These are phyloP conservation scores for Alternaria viburni DNA, from an alignment of 2,329 filamentous ascomycete genomes.

Conservation along the genomic window DNA sequence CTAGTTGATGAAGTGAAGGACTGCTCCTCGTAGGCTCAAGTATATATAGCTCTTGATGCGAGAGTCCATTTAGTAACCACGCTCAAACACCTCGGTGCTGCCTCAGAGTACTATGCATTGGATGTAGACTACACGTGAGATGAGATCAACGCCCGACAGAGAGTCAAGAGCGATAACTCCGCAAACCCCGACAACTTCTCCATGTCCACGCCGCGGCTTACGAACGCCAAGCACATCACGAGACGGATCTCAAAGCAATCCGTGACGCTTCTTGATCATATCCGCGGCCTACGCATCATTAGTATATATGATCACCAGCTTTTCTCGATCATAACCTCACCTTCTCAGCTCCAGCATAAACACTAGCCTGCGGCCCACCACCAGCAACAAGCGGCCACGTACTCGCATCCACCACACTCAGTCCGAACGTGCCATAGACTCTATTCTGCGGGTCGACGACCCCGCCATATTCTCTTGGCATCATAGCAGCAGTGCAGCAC, in stretches of 20 bases:
- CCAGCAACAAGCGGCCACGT: slow-evolving; percentile 25
- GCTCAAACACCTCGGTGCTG: neutral
- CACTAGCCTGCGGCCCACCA: slow-evolving; percentile 19
- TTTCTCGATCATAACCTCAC: slow-evolving; percentile 1
- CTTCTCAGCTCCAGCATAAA: slow-evolving; percentile 30
- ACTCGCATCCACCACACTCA: slow-evolving; percentile 37
- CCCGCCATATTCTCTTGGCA: slow-evolving; percentile 20
- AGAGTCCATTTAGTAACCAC: neutral
- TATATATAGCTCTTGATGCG: neutral
- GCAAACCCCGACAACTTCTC: slow-evolving; percentile 26
- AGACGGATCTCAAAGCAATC: neutral
- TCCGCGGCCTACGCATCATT: neutral
- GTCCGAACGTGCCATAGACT: slow-evolving; percentile 25
- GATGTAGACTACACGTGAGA: neutral
- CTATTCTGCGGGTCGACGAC: slow-evolving; percentile 23
- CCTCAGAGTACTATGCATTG: neutral
- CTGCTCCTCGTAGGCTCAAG: neutral
- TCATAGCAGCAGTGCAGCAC: slow-evolving; percentile 33
- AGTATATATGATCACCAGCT: neutral
- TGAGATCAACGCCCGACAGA: neutral
- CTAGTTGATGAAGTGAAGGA: neutral
- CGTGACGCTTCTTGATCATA: neutral
- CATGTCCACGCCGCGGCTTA: neutral
- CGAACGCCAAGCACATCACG: neutral
- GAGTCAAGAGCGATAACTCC: slow-evolving; percentile 25